phyloP scores from a whole-genome alignment of 2,329 filamentous ascomycete genomes.

The Calonectria ilicicola region DNA sequence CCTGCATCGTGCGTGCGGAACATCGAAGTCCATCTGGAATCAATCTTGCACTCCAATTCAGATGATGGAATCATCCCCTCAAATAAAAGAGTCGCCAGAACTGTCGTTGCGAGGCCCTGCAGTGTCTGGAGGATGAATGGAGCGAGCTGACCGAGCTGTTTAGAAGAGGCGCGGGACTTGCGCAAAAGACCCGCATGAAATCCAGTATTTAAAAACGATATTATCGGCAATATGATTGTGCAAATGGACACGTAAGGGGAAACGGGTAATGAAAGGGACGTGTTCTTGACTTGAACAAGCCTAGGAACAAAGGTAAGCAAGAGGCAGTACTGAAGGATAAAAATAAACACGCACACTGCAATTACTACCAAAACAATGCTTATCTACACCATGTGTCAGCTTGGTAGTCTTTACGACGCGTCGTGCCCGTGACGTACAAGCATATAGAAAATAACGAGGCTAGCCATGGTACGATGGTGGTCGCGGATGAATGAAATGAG shows the following conservation, averaged over 20 bases:
- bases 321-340: not conserved
- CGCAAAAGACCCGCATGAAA: conserved; percentile 49
- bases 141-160: conserved; percentile 37
- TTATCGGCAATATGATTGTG: conserved; percentile 54
- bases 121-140: conserved; percentile 54
- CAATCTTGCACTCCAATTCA: conserved; percentile 63
- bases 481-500: not conserved
- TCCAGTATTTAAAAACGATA: conserved; percentile 51
- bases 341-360: not conserved
- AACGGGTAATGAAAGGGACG: conserved; percentile 55
- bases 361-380: not conserved
- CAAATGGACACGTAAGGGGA: conserved; percentile 50
- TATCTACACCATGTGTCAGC: not conserved
- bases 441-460: conserved; percentile 46
- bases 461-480: conserved; percentile 34
- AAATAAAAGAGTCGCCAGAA: conserved; percentile 59
- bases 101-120: conserved; percentile 55
- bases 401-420: no score
- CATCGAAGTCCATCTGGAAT: conserved; percentile 66
- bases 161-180: conserved; percentile 35
- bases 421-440: conserved; percentile 36
- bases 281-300: conserved; percentile 52
- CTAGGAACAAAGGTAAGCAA: conserved; percentile 40
- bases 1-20: conserved; percentile 62
- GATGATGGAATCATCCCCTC: conserved; percentile 49